Evolutionary conservation across 2,329 filamentous ascomycete species (phyloP).

Genomic region (Botrytis deweyae): DNA sequence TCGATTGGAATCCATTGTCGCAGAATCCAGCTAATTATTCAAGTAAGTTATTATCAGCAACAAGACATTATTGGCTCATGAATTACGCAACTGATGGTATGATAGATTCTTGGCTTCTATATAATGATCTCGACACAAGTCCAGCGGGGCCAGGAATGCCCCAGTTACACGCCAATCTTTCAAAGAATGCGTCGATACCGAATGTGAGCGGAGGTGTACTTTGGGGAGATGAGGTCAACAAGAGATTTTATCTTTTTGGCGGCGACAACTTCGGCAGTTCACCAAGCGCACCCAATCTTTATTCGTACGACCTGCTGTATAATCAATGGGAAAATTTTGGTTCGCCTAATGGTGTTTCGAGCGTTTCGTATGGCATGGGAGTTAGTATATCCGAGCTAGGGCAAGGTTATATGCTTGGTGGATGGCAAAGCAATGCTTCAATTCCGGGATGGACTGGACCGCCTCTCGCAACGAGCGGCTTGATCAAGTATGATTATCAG

Average conservation of each 20-base stretch:
- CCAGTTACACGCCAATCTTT: slow-evolving; percentile 54
- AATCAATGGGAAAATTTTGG: slow-evolving; percentile 55
- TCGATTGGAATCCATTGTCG: slow-evolving; percentile 54
- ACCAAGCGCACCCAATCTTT: slow-evolving; percentile 51
- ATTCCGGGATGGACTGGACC: slow-evolving; percentile 51
- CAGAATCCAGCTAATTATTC: slow-evolving; percentile 53
- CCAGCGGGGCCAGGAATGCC: slow-evolving; percentile 46
- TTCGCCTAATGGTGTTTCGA: slow-evolving; percentile 43
- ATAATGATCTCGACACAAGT: slow-evolving; percentile 53
- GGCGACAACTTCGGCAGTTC: slow-evolving; percentile 51
- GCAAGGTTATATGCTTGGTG: slow-evolving; percentile 61
- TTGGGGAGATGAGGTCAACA: slow-evolving; percentile 63
- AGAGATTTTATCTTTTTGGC: slow-evolving; percentile 61
- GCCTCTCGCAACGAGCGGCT: slow-evolving; percentile 49
- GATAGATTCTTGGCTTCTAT: slow-evolving; percentile 54
- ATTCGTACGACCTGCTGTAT: slow-evolving; percentile 56
- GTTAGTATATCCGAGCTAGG: slow-evolving; percentile 54
- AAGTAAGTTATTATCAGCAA: slow-evolving; percentile 45
- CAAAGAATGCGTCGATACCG: slow-evolving; percentile 59
- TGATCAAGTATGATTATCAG: slow-evolving; percentile 59
- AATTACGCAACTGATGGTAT: not conserved
- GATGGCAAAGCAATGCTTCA: slow-evolving; percentile 57
- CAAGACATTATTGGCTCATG: not conserved
- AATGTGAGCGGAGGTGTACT: slow-evolving; percentile 49
- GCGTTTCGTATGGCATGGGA: slow-evolving; percentile 57